A percentile compares a stretch with the other conserved stretches of the same genome.
These are phyloP conservation scores for Yamadazyma taylorii DNA, from an alignment of 1,139 yeast species.

Conservation along the genomic window DNA sequence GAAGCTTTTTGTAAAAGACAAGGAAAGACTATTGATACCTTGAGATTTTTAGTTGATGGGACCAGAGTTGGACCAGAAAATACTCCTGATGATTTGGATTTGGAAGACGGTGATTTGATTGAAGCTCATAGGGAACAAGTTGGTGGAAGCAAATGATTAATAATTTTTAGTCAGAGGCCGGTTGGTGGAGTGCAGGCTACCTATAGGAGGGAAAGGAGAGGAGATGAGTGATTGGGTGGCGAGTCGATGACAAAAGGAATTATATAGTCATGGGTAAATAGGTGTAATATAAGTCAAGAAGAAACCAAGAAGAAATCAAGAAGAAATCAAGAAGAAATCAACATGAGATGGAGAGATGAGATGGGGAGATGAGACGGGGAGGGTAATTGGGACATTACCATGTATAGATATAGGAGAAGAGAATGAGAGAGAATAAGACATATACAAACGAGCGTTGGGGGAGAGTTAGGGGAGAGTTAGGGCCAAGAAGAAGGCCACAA, in stretches of 20 bases:
- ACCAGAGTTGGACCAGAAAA: slow-evolving; percentile 83
- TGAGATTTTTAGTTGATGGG: slow-evolving; percentile 92
- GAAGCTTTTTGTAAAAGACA: slow-evolving; percentile 98
- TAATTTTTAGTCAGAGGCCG: too few relatives aligned
- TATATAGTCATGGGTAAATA: not conserved
- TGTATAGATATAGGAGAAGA: not conserved
- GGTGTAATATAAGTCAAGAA: not conserved
- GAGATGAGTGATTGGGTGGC: slow-evolving; percentile 2
- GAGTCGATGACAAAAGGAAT: not conserved
- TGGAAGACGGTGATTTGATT: slow-evolving; percentile 93
- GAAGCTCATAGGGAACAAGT: slow-evolving; percentile 98
- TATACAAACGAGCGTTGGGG: too few relatives aligned
- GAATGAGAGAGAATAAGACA: too few relatives aligned
- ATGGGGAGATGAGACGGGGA: too few relatives aligned
- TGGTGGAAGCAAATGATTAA: too few relatives aligned
- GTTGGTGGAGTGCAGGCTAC: too few relatives aligned
- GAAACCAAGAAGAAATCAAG: not conserved
- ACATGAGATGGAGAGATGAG: too few relatives aligned
- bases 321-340: too few relatives aligned
- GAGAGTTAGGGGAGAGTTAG: not conserved
- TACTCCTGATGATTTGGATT: slow-evolving; percentile 88
- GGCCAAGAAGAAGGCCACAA: too few relatives aligned
- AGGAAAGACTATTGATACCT: slow-evolving; percentile 79
- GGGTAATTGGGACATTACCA: not conserved
- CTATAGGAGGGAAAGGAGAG: not conserved